Evolutionary conservation across 2,329 filamentous ascomycete species (phyloP).

Genomic region (Epichloe brachyelytri): DNA sequence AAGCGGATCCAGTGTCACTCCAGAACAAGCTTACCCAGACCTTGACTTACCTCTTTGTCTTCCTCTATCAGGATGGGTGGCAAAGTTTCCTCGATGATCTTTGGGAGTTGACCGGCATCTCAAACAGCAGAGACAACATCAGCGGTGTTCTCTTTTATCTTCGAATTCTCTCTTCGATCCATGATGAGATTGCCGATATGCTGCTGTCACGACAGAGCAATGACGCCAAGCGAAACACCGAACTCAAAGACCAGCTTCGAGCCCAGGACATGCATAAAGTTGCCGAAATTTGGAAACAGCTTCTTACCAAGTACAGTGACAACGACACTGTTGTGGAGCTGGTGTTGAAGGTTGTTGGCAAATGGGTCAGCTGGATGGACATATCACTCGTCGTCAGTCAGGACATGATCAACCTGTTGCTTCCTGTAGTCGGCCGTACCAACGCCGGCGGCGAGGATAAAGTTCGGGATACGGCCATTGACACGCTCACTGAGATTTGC

Average conservation of each 20-base stretch:
- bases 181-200: slow-evolving; percentile 95
- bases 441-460: slow-evolving; percentile 55
- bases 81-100: slow-evolving; percentile 86
- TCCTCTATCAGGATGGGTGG: slow-evolving; percentile 78
- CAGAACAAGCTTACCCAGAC: slow-evolving; percentile 98
- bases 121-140: slow-evolving; percentile 55
- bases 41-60: slow-evolving; percentile 83
- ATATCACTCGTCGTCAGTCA: slow-evolving; percentile 88
- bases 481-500: slow-evolving; percentile 90
- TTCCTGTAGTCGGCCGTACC: slow-evolving; percentile 74
- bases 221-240: slow-evolving; percentile 74
- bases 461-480: slow-evolving; percentile 80
- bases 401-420: slow-evolving; percentile 70
- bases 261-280: slow-evolving; percentile 81
- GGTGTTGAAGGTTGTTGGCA: slow-evolving; percentile 81
- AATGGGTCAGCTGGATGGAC: slow-evolving; percentile 98
- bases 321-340: slow-evolving; percentile 69
- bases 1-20: slow-evolving; percentile 59
- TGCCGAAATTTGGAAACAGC: slow-evolving; percentile 80
- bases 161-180: slow-evolving; percentile 74
- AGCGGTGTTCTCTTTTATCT: slow-evolving; percentile 76
- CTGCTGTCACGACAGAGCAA: slow-evolving; percentile 64
- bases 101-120: slow-evolving; percentile 55
- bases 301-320: slow-evolving; percentile 64
- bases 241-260: slow-evolving; percentile 83